phyloP scores from a whole-genome alignment of 257 asterid species.

The Solanum stenotomum region DNA sequence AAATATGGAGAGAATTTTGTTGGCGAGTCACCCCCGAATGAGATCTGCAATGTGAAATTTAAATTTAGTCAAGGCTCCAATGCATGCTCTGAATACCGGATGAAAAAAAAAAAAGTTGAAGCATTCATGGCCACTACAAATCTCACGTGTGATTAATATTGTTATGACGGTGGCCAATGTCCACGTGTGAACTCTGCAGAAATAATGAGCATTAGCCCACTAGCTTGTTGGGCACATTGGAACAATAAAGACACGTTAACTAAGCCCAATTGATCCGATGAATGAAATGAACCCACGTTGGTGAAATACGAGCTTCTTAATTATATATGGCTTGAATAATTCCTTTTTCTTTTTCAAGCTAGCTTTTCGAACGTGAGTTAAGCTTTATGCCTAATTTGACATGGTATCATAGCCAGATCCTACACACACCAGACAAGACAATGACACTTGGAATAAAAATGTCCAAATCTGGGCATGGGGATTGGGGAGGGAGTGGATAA shows the following conservation, averaged over 20 bases:
- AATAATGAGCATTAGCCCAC: not conserved
- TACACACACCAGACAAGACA: too few species aligned
- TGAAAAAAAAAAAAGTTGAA: too few species aligned
- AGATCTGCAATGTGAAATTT: not conserved
- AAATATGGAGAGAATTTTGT: too few species aligned
- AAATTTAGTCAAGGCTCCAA: too few species aligned
- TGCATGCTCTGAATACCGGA: too few species aligned
- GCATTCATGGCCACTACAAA: not conserved
- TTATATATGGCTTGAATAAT: not conserved
- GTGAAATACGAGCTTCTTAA: not conserved
- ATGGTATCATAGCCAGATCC: not conserved
- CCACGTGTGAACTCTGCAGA: not conserved
- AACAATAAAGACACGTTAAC: not conserved
- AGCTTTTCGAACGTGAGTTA: not conserved
- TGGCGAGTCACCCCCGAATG: fast-evolving
- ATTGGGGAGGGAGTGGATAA: not conserved
- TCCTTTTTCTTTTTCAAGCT: fast-evolving
- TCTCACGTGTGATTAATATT: not conserved
- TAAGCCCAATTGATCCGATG: not conserved
- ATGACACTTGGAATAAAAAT: not conserved
- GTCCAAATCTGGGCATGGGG: not conserved
- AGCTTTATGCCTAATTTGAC: not conserved
- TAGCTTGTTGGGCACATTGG: not conserved
- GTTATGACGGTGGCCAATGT: not conserved
- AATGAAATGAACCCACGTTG: not conserved